Conservation (phyloP, 495 filamentous ascomycete species). For the Tirmania nivea region DNA sequence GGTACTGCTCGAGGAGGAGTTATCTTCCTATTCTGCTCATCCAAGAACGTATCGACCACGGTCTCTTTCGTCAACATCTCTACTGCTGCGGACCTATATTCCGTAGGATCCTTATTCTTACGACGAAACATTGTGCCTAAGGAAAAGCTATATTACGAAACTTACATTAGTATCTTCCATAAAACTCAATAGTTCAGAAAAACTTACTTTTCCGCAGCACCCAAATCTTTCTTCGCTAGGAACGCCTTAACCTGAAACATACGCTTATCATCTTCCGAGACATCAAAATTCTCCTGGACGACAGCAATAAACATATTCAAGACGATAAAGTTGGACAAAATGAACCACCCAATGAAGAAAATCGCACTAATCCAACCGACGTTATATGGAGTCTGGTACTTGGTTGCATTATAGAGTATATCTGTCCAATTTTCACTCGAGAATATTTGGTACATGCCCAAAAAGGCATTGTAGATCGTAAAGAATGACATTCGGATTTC, state of each 20-base stretch:
- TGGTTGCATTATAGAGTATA: conserved; percentile 64
- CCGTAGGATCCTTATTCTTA: conserved; percentile 56
- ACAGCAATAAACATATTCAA: conserved; percentile 99
- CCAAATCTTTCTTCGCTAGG: conserved; percentile 72
- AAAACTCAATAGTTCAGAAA: conserved; percentile 3
- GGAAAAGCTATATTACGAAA: conserved; percentile 28
- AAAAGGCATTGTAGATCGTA: conserved; percentile 82
- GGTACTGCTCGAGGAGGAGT: conserved; percentile 1
- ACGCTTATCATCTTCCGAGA: conserved; percentile 97
- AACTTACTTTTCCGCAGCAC: conserved; percentile 28
- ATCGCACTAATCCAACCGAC: conserved; percentile 88
- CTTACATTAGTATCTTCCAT: conserved; percentile 16
- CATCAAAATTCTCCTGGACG: conserved; percentile 98
- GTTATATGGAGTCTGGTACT: conserved; percentile 33
- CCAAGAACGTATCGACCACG: conserved; percentile 81
- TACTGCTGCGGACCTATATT: conserved; percentile 63
- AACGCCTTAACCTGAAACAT: conserved; percentile 89
- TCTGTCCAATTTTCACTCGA: conserved; percentile 92
- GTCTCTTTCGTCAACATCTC: conserved; percentile 94
- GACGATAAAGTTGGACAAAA: conserved; percentile 84
- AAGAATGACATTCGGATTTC: conserved; percentile 50
- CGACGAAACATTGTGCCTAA: conserved; percentile 67
- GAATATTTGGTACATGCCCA: conserved; percentile 97
- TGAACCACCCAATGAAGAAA: conserved; percentile 90
- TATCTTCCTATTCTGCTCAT: conserved; percentile 32